These are phyloP conservation scores for Cryphonectria nitschkei DNA, from an alignment of 2,329 filamentous ascomycete genomes.

Conservation along the genomic window DNA sequence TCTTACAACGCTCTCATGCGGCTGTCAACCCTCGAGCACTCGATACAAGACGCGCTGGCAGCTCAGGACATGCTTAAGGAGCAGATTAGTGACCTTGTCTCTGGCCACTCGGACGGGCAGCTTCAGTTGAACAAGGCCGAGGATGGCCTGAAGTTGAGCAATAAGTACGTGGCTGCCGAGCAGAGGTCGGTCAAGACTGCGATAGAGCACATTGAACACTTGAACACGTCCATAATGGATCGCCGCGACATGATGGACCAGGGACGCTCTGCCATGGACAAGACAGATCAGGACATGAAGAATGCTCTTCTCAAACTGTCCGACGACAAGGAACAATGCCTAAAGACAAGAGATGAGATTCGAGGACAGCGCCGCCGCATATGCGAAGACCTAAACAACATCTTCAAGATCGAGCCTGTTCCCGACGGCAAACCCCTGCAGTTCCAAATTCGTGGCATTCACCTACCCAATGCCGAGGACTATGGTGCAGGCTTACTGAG, in stretches of 20 bases:
- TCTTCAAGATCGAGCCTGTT: slow-evolving; percentile 78
- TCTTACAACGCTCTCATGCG: slow-evolving; percentile 89
- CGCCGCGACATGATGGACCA: slow-evolving; percentile 69
- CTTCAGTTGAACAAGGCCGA: slow-evolving; percentile 52
- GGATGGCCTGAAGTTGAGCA: slow-evolving; percentile 52
- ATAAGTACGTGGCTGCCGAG: slow-evolving; percentile 64
- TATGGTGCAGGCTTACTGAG: slow-evolving; percentile 59
- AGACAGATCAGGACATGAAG: slow-evolving; percentile 63
- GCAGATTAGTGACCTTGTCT: slow-evolving; percentile 72
- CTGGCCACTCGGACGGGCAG: slow-evolving; percentile 39
- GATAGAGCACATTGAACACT: slow-evolving; percentile 66
- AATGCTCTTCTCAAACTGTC: slow-evolving; percentile 63
- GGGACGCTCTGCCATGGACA: slow-evolving; percentile 63
- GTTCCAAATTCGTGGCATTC: slow-evolving; percentile 81
- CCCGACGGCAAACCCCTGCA: slow-evolving; percentile 64
- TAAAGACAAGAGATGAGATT: slow-evolving; percentile 66
- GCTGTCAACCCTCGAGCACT: slow-evolving; percentile 84
- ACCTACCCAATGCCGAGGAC: slow-evolving; percentile 74
- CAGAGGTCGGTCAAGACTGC: slow-evolving; percentile 67
- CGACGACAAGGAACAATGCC: slow-evolving; percentile 58
- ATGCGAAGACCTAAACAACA: slow-evolving; percentile 76
- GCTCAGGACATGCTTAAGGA: slow-evolving; percentile 73
- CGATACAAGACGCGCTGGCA: slow-evolving; percentile 84
- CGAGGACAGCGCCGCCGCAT: slow-evolving; percentile 86
- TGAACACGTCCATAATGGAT: slow-evolving; percentile 66